Conservation (phyloP, 768 basidiomycete species). For the Porphyrellus cyaneotinctus region DNA sequence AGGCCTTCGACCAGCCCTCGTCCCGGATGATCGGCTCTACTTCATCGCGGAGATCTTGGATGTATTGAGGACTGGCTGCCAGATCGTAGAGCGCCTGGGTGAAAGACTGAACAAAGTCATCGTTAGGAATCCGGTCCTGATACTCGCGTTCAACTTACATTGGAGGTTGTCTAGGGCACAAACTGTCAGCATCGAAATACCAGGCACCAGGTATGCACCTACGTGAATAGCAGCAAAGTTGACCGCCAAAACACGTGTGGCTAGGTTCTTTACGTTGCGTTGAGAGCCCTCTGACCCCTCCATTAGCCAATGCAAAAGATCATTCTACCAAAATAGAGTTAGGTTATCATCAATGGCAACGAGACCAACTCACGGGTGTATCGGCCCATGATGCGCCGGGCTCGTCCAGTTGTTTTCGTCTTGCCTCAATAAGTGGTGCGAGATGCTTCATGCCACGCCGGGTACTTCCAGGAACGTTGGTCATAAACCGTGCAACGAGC, state of each 20-base stretch:
- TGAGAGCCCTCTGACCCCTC: slow-evolving; percentile 19
- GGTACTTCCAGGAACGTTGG: slow-evolving; percentile 1
- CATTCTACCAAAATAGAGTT: slow-evolving; percentile 19
- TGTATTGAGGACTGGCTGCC: slow-evolving; percentile 12
- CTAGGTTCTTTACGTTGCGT: slow-evolving; percentile 20
- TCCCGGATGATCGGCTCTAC: slow-evolving; percentile 8
- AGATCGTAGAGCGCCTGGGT: slow-evolving; percentile 8
- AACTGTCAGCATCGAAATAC: not conserved
- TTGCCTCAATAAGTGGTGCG: slow-evolving; percentile 23
- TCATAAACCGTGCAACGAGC: not conserved
- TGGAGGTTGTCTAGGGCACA: slow-evolving; percentile 9
- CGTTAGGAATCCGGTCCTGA: no score
- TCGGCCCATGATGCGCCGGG: not conserved
- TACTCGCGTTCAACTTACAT: not conserved
- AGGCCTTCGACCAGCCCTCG: slow-evolving; percentile 18
- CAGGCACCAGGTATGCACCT: not conserved
- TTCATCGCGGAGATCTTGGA: slow-evolving; percentile 15
- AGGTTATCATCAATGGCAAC: not conserved
- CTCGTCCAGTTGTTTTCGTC: not conserved
- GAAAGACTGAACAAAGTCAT: slow-evolving; percentile 3
- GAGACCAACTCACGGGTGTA: not conserved
- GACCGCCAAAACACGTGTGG: slow-evolving; percentile 7
- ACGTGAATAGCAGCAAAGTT: slow-evolving; percentile 26
- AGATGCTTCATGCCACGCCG: slow-evolving; percentile 16
- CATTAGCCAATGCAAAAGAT: slow-evolving; percentile 34